These are phyloP conservation scores for Lecanosticta acicola DNA, from an alignment of 2,329 filamentous ascomycete genomes.

Conservation along the genomic window DNA sequence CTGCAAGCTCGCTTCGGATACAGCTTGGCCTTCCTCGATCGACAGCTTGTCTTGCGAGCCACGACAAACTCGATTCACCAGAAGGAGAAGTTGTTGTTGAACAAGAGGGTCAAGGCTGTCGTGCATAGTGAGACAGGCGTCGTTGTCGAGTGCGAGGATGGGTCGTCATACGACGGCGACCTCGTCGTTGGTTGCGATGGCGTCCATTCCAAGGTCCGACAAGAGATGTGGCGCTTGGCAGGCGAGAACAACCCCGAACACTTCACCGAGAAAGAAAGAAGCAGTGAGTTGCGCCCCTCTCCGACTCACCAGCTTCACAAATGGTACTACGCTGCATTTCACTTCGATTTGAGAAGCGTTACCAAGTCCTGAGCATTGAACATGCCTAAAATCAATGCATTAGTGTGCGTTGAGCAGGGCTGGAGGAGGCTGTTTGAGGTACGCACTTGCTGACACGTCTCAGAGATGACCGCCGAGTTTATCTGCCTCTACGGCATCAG, in stretches of 20 bases:
- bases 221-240: constrained; percentile 25
- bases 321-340: too few species aligned
- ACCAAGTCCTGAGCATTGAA: too few species aligned
- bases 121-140: constrained; percentile 9
- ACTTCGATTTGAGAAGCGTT: too few species aligned
- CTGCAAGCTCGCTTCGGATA: constrained; percentile 24
- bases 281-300: not conserved
- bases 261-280: constrained; percentile 14
- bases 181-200: constrained; percentile 29
- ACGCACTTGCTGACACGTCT: not conserved
- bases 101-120: constrained; percentile 10
- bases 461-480: constrained; percentile 24
- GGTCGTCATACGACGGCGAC: constrained; percentile 14
- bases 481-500: constrained; percentile 39
- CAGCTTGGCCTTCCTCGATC: constrained; percentile 25
- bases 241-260: constrained; percentile 9
- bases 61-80: constrained; percentile 19
- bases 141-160: constrained; percentile 14
- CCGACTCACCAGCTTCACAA: too few species aligned
- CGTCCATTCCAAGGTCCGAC: constrained; percentile 22
- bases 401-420: too few species aligned
- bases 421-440: too few species aligned
- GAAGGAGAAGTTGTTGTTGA: constrained; percentile 13
- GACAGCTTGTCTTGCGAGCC: constrained; percentile 25
- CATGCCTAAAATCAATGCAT: too few species aligned